Evolutionary conservation across 2,329 filamentous ascomycete species (phyloP), one percentile per base, ranked within the genome.

Genomic region (Diaporthe australafricana): DNA sequence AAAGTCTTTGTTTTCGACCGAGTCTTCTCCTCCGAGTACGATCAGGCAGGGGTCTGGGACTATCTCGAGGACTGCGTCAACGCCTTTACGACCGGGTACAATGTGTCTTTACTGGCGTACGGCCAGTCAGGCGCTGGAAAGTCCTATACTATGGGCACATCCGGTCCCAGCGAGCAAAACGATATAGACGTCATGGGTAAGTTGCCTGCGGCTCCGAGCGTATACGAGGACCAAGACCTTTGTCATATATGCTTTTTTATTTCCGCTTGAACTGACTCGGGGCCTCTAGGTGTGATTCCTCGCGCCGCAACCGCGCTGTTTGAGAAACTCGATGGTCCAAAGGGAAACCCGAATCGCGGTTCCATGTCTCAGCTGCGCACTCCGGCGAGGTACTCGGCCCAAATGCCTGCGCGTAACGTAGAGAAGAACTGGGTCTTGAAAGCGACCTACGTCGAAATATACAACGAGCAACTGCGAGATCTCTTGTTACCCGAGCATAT

Each of bases 71-170:
- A 99, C 76, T 97, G 95, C 77, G 93, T 98, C 76, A 90, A 88
- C 77, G 94, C 95, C 2, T 99, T 99, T 77, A 86, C 96, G 1
- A 94, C 98, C 80, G 96, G 96, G 69, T 99, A 98, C 88, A 99
- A 99, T 89, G 96, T 99, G 72, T 99, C 96, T 4, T 90, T 99
- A 63, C 86, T 99, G 77, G 96, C 96, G 60, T 99, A 99, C 79
- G 96, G 96, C 76, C 96, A 99, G 85, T 99, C 96, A 35, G 96
- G 96, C 70, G 95, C 96, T 14, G 96, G 96, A 77, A 99, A 99
- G 84, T 98, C 96, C 3, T 98, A 97, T 80, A 99, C 96, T 0
- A 99, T 99, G 96, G 96, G 96, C 71, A 99, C 96, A 0, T 95
- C 96, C 0, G 95, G 95, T 5, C 94, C 95, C 2, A 82, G 82